Percentiles rank a stretch among this genome's conserved stretches.
phyloP scores from a whole-genome alignment of 1,284 basidiomycete genomes.

The Rhodotorula sp. region DNA sequence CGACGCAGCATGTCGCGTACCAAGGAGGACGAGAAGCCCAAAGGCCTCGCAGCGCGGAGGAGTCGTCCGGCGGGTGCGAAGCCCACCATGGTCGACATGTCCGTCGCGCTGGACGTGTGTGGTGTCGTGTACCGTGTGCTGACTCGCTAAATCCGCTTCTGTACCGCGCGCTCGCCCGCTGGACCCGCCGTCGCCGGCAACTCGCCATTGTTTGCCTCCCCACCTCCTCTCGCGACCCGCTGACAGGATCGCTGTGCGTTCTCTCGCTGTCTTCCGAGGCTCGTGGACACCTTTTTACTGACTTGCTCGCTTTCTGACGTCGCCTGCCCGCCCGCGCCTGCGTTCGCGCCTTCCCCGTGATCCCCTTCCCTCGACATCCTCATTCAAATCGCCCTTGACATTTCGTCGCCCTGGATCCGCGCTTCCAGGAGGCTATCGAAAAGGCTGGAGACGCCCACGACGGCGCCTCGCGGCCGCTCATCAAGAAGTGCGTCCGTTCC shows the following conservation, averaged over 20 bases:
- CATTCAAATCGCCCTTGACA: neutral
- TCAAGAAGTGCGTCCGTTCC: constrained; percentile 32
- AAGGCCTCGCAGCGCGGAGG: neutral
- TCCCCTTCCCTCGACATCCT: neutral
- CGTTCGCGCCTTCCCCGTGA: too few species aligned
- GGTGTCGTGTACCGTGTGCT: too few species aligned
- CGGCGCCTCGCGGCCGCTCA: constrained; percentile 18
- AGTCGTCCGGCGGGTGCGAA: neutral
- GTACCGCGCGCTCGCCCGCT: too few species aligned
- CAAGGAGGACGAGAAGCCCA: neutral
- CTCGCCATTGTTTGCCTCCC: neutral
- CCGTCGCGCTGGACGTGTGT: neutral
- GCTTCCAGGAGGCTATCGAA: constrained; percentile 28
- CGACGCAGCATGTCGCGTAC: neutral
- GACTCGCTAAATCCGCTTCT: too few species aligned
- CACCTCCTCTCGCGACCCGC: neutral
- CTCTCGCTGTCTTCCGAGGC: neutral
- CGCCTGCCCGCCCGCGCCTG: neutral
- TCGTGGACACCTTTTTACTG: neutral
- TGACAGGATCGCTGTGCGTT: neutral
- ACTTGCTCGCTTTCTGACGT: neutral
- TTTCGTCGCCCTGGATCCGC: neutral
- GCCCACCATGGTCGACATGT: constrained; percentile 3
- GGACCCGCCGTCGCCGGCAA: neutral
- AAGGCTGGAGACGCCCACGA: constrained; percentile 14